phyloP scores from a whole-genome alignment of 176 grass and related monocot genomes.

The Oryza brachyantha region DNA sequence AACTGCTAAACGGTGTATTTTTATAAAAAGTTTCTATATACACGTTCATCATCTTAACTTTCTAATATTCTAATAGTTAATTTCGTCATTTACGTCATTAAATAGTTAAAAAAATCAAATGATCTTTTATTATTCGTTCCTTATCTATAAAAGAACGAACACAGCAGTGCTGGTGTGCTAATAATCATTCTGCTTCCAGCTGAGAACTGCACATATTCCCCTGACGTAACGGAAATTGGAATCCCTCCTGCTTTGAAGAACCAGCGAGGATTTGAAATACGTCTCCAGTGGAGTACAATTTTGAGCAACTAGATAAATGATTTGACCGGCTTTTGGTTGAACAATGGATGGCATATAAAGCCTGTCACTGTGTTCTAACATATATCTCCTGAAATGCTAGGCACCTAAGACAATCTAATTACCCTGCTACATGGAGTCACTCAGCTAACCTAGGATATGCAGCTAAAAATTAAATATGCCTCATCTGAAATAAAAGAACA shows the following conservation, averaged over 20 bases:
- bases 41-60: no score
- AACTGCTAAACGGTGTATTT: no score
- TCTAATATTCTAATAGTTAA: no score
- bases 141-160: no score
- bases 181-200: background rate
- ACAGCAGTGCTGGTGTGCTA: no score
- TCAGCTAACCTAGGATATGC: slow-evolving; percentile 47
- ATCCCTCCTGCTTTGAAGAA: background rate
- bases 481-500: slow-evolving; percentile 61
- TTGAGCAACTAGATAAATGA: slow-evolving; percentile 28
- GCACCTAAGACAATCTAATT: slow-evolving; percentile 51
- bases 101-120: no score
- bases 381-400: slow-evolving; percentile 34
- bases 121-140: no score
- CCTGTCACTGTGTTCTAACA: slow-evolving; percentile 31
- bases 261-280: background rate
- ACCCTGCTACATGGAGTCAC: slow-evolving; percentile 37
- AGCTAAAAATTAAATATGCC: slow-evolving; percentile 52
- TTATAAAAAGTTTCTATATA: no score
- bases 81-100: no score
- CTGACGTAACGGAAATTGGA: background rate
- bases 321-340: slow-evolving; percentile 29
- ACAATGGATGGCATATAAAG: slow-evolving; percentile 24
- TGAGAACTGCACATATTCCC: background rate
- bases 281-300: background rate